Evolutionary conservation across 306 rosid species (phyloP).

Genomic region (Casuarina equisetifolia): DNA sequence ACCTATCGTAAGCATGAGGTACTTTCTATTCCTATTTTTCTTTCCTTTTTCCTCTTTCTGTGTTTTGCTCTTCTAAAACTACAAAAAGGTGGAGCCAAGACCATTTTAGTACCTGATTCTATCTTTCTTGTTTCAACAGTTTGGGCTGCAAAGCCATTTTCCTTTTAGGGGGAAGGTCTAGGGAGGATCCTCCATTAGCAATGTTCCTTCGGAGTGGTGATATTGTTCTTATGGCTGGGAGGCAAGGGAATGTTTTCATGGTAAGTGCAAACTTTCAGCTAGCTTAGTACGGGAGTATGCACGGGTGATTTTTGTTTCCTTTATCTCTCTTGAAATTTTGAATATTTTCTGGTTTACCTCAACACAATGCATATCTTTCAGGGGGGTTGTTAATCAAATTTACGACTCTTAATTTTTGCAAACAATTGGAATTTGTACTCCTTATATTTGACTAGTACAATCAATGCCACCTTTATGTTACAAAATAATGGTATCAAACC

Average conservation of each 20-base stretch:
- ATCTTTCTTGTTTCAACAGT: conserved; percentile 35
- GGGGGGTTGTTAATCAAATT: conserved; percentile 1
- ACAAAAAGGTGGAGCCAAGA: conserved; percentile 7
- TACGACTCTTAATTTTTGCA: not conserved
- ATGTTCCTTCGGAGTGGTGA: conserved; percentile 98
- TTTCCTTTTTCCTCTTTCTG: not conserved
- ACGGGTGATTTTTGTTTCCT: not conserved
- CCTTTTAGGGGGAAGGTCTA: conserved; percentile 84
- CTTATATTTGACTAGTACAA: not conserved
- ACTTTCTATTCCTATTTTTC: conserved; percentile 17
- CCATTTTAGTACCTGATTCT: conserved; percentile 24
- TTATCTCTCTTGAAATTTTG: not conserved
- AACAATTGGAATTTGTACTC: not conserved
- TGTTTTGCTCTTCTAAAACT: conserved; percentile 6
- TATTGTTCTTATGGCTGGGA: conserved; percentile 95
- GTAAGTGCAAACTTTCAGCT: conserved; percentile 42
- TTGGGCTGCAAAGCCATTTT: conserved; percentile 97
- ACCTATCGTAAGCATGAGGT: conserved; percentile 93
- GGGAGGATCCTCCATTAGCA: conserved; percentile 78
- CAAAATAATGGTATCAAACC: not conserved
- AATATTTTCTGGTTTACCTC: not conserved
- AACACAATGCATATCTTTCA: not conserved
- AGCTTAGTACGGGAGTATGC: not conserved
- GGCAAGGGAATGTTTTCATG: conserved; percentile 93
- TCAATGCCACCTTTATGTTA: not conserved